A percentile compares a stretch with the other conserved stretches of the same genome.
phyloP scores from a whole-genome alignment of 2,329 filamentous ascomycete genomes.

The Diaporthe destruens region DNA sequence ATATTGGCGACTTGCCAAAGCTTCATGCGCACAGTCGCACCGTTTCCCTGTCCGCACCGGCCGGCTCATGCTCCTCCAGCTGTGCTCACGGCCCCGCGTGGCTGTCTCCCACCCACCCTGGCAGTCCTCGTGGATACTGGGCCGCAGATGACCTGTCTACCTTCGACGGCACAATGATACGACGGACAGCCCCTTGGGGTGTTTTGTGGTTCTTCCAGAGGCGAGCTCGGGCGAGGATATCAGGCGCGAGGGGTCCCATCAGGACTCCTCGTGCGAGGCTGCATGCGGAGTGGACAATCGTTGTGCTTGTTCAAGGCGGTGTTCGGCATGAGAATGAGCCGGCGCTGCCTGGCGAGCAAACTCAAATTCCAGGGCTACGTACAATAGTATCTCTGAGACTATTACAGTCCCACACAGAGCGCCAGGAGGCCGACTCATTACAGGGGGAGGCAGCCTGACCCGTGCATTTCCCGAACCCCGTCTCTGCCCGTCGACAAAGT shows the following conservation, averaged over 20 bases:
- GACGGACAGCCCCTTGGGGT: neutral
- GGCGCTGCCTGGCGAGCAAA: neutral
- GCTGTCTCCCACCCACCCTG: neutral
- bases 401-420: too few species aligned
- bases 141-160: neutral
- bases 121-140: neutral
- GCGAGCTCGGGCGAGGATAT: too few species aligned
- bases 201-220: neutral
- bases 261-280: neutral
- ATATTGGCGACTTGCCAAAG: too few species aligned
- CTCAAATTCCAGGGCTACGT: neutral
- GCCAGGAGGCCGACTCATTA: neutral
- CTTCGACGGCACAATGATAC: neutral
- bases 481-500: neutral
- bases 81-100: neutral
- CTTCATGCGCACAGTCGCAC: conserved; percentile 1
- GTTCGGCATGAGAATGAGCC: neutral
- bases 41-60: neutral
- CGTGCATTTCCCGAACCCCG: neutral
- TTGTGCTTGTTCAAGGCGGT: neutral
- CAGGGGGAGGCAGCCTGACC: neutral
- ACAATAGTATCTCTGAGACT: neutral
- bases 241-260: neutral
- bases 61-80: neutral
- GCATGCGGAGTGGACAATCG: neutral